Base-by-base conservation (phyloP, 2,329 filamentous ascomycete species). In the Geosmithia flava region DNA sequence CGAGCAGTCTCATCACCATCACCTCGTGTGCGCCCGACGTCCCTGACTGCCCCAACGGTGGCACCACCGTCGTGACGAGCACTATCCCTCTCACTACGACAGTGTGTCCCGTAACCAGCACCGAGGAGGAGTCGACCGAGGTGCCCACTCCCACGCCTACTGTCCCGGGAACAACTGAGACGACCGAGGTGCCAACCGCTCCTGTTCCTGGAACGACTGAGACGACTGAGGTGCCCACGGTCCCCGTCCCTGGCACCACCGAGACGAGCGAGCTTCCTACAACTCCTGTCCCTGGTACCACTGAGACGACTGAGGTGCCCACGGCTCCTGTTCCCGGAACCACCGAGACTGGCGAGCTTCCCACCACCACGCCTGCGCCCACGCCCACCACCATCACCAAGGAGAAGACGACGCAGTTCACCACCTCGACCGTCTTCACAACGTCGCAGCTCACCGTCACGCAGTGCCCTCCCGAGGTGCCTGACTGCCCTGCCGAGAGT, bases 371-470 rank as follows among this genome's bases (percentile, higher is more conserved):
- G 37, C n/a, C 10, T n/a, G 41, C 10, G 41, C 41, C 41, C 20
- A 11, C 17, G 44, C 37, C 42, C 45, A 63, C 61, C 33, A 54
- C 59, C 47, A 59, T 62, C 7, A 46, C 54, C 33, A 13, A 37
- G 40, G 45, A 44, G 44, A 15, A 30, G 6, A 52, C 51, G 20
- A 52, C 51, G 7, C 44, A 53, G 48, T 52, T 46, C 20, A 55
- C 54, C 19, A 57, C 54, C 37, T 55, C 54, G 16, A 56, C 56
- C 42, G 48, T 58, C 49, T 37, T 11, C 11, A 37, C 11, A 5
- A 56, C 54, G 45, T 52, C 52, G 45, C 51, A 50, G 44, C 49
- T 56, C 49, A 58, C 56, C 29, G 50, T 53, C 49, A 59, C 56
- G 19, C 49, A 48, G 13, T 53, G 47, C 42, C 47, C 47, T n/a